Percentiles rank a stretch among this genome's conserved stretches.
These are phyloP conservation scores for Pythium phragmitis DNA, from an alignment of 352 stramenopile genomes.

Conservation along the genomic window DNA sequence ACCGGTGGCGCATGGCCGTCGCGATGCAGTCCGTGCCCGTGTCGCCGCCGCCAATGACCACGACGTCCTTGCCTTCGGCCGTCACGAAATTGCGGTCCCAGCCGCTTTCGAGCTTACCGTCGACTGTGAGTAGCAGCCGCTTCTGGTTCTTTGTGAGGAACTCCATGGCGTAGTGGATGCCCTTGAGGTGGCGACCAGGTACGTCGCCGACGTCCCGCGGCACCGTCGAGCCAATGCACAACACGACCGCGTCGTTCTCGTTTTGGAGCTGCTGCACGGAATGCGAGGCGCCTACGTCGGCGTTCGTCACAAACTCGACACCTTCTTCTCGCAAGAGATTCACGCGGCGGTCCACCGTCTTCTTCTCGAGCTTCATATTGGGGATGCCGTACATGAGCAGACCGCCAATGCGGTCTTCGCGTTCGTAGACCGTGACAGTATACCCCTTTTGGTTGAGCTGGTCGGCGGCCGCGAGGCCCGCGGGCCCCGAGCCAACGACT, in stretches of 20 bases:
- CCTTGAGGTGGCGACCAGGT: slow-evolving; percentile 89
- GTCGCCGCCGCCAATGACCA: slow-evolving; percentile 97
- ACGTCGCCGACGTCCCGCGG: slow-evolving; percentile 90
- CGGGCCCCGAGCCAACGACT: slow-evolving; percentile 93
- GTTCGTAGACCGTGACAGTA: slow-evolving; percentile 96
- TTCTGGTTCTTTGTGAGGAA: slow-evolving; percentile 99
- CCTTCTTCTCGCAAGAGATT: slow-evolving; percentile 94
- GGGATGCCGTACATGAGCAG: slow-evolving; percentile 98
- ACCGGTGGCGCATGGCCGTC: slow-evolving; percentile 96
- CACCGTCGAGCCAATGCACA: slow-evolving; percentile 94
- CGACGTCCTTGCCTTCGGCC: slow-evolving; percentile 96
- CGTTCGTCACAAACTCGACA: slow-evolving; percentile 97
- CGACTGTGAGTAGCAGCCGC: slow-evolving; percentile 92
- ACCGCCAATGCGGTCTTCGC: slow-evolving; percentile 94
- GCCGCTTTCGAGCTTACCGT: slow-evolving; percentile 94
- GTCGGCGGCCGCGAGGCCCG: slow-evolving; percentile 92
- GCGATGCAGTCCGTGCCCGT: slow-evolving; percentile 98
- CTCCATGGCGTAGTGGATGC: slow-evolving; percentile 97
- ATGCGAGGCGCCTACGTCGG: slow-evolving; percentile 90
- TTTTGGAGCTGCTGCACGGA: slow-evolving; percentile 68
- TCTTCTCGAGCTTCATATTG: slow-evolving; percentile 99
- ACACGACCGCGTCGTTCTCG: slow-evolving; percentile 91
- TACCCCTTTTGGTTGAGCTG: slow-evolving; percentile 98
- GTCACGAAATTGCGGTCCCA: slow-evolving; percentile 96
- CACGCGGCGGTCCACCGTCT: slow-evolving; percentile 94